Evolutionary conservation across 2,329 filamentous ascomycete species (phyloP), one percentile per base, ranked within the genome.

Genomic region (Pseudocercospora pini-densiflorae): DNA sequence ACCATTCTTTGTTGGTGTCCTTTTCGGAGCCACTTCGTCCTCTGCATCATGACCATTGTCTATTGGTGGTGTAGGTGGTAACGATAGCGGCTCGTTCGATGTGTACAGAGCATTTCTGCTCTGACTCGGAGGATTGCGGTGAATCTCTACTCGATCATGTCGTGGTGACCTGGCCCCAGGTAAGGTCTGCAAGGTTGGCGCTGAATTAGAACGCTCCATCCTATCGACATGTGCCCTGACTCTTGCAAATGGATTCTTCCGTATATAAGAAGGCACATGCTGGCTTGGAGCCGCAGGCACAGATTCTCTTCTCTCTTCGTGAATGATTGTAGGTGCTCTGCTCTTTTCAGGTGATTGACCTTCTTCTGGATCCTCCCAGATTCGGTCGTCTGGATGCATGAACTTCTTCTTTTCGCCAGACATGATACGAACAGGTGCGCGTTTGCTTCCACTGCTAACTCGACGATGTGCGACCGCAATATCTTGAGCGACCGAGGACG

Each of bases 281-380:
- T 65, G 78, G 55, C 43, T 23, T 8, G 40, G 24, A 27, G 55
- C 43, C 23, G 61, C 40, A 14, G 62, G 60, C 51, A 59, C 60
- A n/a, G 63, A 65, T 16, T 53, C 31, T 5, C 57, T 45, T 60
- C 43, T 19, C 43, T 62, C 62, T 21, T 62, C 21, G 23, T 58
- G 63, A 31, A 55, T 21, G 24, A 31, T 43, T 43, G 40, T 21
- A 24, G 59, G 62, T 59, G 67, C 55, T 61, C 63, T 63, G 45
- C 70, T 67, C 36, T 62, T 63, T 14, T 65, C 59, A 24, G 71
- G 45, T 4, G 60, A 47, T 10, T 63, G 40, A 27, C 71, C 76
- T 64, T 85, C 83, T 74, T 91, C 88, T 0, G 92, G 91, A 76
- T 97, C 94, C 78, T 97, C 94, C 84, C 93, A 97, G 67, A 97